Percentiles rank a stretch among this genome's conserved stretches.
Evolutionary conservation across 352 stramenopile species (phyloP).

Genomic region (Phytophthora citricola): DNA sequence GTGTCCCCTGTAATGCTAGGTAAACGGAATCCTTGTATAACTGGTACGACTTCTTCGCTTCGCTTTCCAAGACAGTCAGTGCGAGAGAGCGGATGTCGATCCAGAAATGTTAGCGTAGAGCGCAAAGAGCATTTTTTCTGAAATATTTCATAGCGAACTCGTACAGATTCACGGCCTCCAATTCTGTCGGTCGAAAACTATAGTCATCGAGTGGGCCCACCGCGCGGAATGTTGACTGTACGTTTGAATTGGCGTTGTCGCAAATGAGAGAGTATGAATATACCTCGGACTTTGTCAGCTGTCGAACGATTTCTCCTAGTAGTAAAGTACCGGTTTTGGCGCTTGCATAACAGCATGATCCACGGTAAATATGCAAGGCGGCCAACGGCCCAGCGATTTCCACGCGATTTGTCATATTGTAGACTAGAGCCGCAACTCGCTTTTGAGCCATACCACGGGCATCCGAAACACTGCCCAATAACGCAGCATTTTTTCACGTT

Average conservation of each 20-base stretch:
- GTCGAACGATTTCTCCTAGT: neutral
- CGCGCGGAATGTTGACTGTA: neutral
- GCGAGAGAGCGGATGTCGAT: neutral
- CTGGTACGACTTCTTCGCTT: neutral
- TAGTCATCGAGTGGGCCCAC: neutral
- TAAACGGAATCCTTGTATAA: neutral
- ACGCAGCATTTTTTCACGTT: neutral
- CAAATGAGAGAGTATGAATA: neutral
- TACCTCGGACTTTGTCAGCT: slow-evolving; percentile 1
- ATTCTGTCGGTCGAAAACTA: neutral
- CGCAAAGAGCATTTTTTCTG: neutral
- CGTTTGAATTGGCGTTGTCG: neutral
- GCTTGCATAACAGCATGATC: slow-evolving; percentile 14
- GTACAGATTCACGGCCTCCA: neutral
- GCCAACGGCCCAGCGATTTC: slow-evolving; percentile 11
- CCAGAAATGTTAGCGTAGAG: neutral
- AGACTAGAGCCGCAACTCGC: neutral
- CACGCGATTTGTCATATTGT: slow-evolving; percentile 10
- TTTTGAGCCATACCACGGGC: neutral
- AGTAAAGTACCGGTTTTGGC: neutral
- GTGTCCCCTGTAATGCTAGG: neutral
- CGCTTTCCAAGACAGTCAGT: neutral
- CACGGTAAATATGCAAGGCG: slow-evolving; percentile 1
- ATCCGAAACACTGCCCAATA: neutral
- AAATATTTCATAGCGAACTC: neutral